Conservation (phyloP, 768 basidiomycete genomes). For the Kwoniella bestiolae region DNA sequence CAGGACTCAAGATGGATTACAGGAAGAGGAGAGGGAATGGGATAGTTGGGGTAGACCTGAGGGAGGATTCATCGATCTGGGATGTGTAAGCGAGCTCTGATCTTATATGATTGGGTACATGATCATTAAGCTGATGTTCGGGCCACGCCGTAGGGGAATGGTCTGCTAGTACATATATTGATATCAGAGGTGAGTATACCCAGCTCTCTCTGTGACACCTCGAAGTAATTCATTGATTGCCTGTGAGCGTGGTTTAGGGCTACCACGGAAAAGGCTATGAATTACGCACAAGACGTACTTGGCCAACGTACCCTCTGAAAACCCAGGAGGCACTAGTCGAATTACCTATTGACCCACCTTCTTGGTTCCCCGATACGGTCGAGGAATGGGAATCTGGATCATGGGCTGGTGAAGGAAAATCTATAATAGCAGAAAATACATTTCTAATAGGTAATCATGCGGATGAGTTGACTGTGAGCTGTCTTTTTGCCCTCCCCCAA, state of each 20-base stretch:
- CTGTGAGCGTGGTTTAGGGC: too few relatives aligned
- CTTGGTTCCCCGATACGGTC: constrained; percentile 52
- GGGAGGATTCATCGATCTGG: constrained; percentile 86
- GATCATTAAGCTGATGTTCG: constrained; percentile 5
- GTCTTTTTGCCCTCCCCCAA: too few relatives aligned
- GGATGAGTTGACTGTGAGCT: constrained; percentile 76
- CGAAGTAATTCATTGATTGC: too few relatives aligned
- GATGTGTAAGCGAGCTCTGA: constrained; percentile 61
- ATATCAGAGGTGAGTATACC: constrained; percentile 63
- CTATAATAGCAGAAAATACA: constrained; percentile 60
- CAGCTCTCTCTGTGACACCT: too few relatives aligned
- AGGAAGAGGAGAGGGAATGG: constrained; percentile 63
- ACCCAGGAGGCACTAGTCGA: constrained; percentile 71
- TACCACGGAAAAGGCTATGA: constrained; percentile 85
- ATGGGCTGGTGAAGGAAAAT: constrained; percentile 37
- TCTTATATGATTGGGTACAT: too few relatives aligned
- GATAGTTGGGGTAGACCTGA: constrained; percentile 75
- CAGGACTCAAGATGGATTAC: neutral
- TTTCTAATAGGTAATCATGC: constrained; percentile 96
- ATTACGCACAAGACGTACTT: constrained; percentile 80
- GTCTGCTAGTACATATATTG: constrained; percentile 86
- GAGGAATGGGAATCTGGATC: constrained; percentile 46
- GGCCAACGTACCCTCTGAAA: constrained; percentile 71
- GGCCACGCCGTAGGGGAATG: constrained; percentile 78
- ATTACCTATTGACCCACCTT: constrained; percentile 70